A percentile compares a stretch with the other conserved stretches of the same genome.
Conservation (phyloP, 2,329 filamentous ascomycete genomes). For the Trichoderma sp. region DNA sequence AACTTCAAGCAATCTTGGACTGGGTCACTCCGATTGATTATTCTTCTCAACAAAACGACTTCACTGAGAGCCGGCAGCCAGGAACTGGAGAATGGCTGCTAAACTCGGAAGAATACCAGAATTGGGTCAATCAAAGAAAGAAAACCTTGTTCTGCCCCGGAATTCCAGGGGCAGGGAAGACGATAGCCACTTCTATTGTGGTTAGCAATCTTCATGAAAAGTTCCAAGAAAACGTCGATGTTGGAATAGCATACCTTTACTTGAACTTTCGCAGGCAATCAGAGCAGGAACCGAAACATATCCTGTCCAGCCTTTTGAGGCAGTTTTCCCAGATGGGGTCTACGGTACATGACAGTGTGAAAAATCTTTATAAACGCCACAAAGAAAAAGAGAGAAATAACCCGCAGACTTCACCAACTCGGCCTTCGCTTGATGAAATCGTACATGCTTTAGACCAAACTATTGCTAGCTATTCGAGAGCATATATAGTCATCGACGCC, state of each 20-base stretch:
- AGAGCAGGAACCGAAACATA: neutral
- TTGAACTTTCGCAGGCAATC: neutral
- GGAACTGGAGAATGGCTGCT: neutral
- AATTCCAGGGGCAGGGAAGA: neutral
- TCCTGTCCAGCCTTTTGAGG: neutral
- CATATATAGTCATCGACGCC: neutral
- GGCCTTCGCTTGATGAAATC: neutral
- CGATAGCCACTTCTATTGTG: neutral
- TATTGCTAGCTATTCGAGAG: neutral
- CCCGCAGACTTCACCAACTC: neutral
- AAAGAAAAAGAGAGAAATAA: neutral
- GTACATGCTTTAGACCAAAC: neutral
- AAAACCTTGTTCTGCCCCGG: neutral
- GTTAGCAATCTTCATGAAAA: neutral
- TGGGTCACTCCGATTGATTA: neutral
- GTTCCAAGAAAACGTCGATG: neutral
- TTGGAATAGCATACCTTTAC: neutral
- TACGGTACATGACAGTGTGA: neutral
- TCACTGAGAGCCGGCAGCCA: neutral
- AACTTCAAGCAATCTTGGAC: neutral
- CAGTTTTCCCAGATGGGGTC: neutral
- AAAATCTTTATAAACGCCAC: neutral
- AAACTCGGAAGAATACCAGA: neutral
- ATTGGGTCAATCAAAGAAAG: neutral
- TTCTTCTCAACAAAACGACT: neutral